Conservation (phyloP, 306 rosid species). For the Dalbergia cultrata region DNA sequence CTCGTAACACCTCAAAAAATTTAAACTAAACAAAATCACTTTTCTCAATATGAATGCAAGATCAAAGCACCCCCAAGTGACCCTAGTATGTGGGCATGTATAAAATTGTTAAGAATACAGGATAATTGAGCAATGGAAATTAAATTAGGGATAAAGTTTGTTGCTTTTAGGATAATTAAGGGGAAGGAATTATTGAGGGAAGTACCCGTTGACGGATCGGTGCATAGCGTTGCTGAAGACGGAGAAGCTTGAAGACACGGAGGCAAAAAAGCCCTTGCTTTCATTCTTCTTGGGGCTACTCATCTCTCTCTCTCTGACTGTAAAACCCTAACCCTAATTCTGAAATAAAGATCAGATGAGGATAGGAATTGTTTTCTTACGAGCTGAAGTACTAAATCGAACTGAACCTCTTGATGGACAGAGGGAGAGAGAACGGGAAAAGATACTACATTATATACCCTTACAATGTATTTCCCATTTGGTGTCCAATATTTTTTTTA, state of each 20-base stretch:
- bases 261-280: conserved; percentile 70
- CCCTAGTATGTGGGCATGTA: neutral
- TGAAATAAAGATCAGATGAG: conserved; percentile 1
- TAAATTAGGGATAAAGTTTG: neutral
- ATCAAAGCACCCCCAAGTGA: neutral
- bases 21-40: too few relatives aligned
- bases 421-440: neutral
- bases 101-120: neutral
- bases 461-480: too few relatives aligned
- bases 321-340: conserved; percentile 57
- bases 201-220: conserved; percentile 93
- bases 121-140: neutral
- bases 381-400: conserved; percentile 25
- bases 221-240: conserved; percentile 81
- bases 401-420: neutral
- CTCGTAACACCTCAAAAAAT: too few relatives aligned
- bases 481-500: too few relatives aligned
- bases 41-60: neutral
- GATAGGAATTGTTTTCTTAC: conserved; percentile 23
- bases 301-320: conserved; percentile 54
- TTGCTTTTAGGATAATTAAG: conserved; percentile 29
- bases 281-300: conserved; percentile 63
- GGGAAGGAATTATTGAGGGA: conserved; percentile 21
- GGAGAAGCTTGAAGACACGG: conserved; percentile 81
- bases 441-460: too few relatives aligned